Percentiles rank a stretch among this genome's conserved stretches.
Conservation (phyloP, 1,284 basidiomycete genomes). For the Phylloporus gajari region DNA sequence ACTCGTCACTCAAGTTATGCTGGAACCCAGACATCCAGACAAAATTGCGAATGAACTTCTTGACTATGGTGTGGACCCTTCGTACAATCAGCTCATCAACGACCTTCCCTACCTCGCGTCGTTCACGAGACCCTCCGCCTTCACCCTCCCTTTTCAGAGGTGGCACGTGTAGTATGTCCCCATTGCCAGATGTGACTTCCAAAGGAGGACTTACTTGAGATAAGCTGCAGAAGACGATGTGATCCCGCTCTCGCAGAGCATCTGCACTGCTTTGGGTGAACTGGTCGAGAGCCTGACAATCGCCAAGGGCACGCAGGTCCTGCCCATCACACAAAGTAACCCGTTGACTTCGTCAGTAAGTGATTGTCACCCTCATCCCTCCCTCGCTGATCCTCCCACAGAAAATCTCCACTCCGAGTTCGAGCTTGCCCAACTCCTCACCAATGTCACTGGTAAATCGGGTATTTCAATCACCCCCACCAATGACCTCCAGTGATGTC, state of each 20-base stretch:
- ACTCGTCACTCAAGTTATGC: slow-evolving; percentile 39
- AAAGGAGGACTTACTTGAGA: neutral
- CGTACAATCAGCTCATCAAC: slow-evolving; percentile 32
- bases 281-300: slow-evolving; percentile 51
- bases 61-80: slow-evolving; percentile 38
- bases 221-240: slow-evolving; percentile 61
- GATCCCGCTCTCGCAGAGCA: slow-evolving; percentile 48
- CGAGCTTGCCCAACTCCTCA: slow-evolving; percentile 63
- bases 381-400: slow-evolving; percentile 29
- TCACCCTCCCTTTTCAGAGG: slow-evolving; percentile 19
- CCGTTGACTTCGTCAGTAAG: slow-evolving; percentile 55
- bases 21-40: slow-evolving; percentile 47
- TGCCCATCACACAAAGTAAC: too few species aligned
- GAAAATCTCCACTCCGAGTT: slow-evolving; percentile 70
- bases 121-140: slow-evolving; percentile 34
- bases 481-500: slow-evolving; percentile 62
- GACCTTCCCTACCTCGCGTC: slow-evolving; percentile 46
- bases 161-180: slow-evolving; percentile 14
- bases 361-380: neutral
- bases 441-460: slow-evolving; percentile 59
- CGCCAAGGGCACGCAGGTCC: slow-evolving; percentile 56
- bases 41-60: slow-evolving; percentile 54
- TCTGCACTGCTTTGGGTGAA: slow-evolving; percentile 49
- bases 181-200: neutral
- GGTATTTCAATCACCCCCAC: slow-evolving; percentile 53